phyloP scores from a whole-genome alignment of 805 yeast genomes.

The Torulaspora quercuum region DNA sequence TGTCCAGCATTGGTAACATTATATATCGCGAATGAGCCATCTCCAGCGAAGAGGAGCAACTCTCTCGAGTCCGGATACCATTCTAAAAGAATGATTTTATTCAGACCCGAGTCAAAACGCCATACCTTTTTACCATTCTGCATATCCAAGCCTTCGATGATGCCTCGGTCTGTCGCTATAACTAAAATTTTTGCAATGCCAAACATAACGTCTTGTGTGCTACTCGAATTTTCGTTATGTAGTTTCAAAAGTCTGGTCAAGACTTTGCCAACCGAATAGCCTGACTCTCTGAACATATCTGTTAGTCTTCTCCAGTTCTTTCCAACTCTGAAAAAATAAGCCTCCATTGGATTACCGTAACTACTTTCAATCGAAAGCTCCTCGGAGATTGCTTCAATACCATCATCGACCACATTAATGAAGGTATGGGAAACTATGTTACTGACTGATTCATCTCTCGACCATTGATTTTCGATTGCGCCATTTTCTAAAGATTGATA shows the following conservation, averaged over 20 bases:
- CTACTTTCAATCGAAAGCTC: conserved; percentile 25
- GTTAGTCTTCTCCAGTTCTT: conserved; percentile 24
- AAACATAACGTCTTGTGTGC: conserved; percentile 36
- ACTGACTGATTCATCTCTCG: conserved; percentile 43
- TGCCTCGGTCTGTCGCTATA: conserved; percentile 41
- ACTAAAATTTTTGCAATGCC: conserved; percentile 47
- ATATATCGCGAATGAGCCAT: conserved; percentile 31
- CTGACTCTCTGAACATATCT: conserved; percentile 17
- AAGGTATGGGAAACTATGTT: conserved; percentile 37
- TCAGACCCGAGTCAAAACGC: conserved; percentile 33
- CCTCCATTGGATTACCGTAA: conserved; percentile 18
- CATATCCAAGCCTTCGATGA: conserved; percentile 44
- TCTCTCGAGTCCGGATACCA: conserved; percentile 19
- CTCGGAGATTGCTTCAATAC: conserved; percentile 14
- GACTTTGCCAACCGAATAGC: conserved; percentile 25
- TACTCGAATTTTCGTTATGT: conserved; percentile 19
- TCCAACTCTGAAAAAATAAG: conserved; percentile 32
- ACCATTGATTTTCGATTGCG: conserved; percentile 36
- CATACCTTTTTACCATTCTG: conserved; percentile 41
- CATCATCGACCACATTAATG: conserved; percentile 22
- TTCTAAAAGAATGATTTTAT: conserved; percentile 26
- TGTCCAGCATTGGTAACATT: conserved; percentile 10
- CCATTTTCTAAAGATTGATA: conserved; percentile 27
- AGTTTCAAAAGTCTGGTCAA: conserved; percentile 19
- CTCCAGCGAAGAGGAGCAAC: conserved; percentile 26